phyloP scores from a whole-genome alignment of 2,329 filamentous ascomycete genomes.

The Alternaria longipes region DNA sequence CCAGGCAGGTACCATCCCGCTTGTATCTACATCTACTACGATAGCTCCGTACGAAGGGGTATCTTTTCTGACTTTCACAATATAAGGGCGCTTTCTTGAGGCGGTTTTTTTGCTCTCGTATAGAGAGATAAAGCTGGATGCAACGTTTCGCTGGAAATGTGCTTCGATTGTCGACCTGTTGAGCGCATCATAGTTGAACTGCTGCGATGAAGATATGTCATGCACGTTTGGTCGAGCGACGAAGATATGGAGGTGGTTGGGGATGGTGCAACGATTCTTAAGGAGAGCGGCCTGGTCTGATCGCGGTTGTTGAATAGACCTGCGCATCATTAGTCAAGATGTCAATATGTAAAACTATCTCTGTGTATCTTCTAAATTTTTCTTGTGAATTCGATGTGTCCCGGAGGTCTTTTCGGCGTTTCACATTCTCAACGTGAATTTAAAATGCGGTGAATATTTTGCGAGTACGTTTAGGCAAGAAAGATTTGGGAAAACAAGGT shows the following conservation, averaged over 20 bases:
- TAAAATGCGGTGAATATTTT: not conserved
- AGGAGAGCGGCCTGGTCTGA: not conserved
- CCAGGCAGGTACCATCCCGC: not conserved
- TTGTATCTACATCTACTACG: slow-evolving; percentile 2
- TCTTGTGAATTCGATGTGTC: not conserved
- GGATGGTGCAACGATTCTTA: not conserved
- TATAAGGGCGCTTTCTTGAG: not conserved
- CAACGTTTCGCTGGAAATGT: not conserved
- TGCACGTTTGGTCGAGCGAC: not conserved
- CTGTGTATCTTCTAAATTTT: rapidly evolving
- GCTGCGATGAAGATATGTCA: not conserved
- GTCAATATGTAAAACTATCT: not conserved
- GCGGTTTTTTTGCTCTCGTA: slow-evolving; percentile 11
- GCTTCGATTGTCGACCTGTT: slow-evolving; percentile 4
- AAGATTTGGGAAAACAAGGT: not conserved
- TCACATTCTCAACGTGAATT: too few relatives aligned
- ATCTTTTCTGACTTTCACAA: not conserved
- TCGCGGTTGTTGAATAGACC: not conserved
- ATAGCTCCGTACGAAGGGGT: not conserved
- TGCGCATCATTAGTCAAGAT: not conserved
- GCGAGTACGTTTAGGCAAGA: not conserved
- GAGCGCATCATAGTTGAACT: slow-evolving; percentile 3
- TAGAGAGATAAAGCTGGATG: slow-evolving; percentile 9
- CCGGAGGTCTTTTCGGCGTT: not conserved
- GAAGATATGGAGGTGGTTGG: not conserved